Percentiles rank a stretch among this genome's conserved stretches.
phyloP scores from a whole-genome alignment of 2,329 filamentous ascomycete species.

The Cladobotryum mycophilum region DNA sequence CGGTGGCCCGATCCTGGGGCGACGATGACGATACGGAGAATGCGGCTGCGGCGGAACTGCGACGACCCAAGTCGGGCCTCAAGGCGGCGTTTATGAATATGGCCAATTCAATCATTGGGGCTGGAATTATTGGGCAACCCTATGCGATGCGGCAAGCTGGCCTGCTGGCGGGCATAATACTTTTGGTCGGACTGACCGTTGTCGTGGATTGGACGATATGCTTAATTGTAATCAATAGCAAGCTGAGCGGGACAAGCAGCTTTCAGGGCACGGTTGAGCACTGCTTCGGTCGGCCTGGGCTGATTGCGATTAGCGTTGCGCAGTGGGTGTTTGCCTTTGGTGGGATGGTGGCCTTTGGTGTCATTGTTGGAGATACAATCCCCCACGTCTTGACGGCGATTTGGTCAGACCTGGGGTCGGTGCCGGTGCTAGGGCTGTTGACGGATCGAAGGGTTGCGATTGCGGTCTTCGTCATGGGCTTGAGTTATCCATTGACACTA shows the following conservation, averaged over 20 bases:
- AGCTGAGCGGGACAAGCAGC: conserved; percentile 85
- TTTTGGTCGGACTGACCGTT: conserved; percentile 73
- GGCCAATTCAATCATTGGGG: conserved; percentile 94
- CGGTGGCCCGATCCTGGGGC: conserved; percentile 54
- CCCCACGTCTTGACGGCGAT: conserved; percentile 80
- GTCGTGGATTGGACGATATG: conserved; percentile 96
- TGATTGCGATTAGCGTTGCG: conserved; percentile 82
- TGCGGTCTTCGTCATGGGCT: conserved; percentile 74
- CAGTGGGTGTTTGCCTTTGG: conserved; percentile 99
- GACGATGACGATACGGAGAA: conserved; percentile 32
- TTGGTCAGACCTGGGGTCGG: conserved; percentile 66
- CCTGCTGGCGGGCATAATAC: conserved; percentile 68
- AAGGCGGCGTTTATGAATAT: conserved; percentile 97
- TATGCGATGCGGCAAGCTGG: conserved; percentile 96
- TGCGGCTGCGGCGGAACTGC: conserved; percentile 48
- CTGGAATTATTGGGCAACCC: conserved; percentile 74
- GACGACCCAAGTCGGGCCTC: conserved; percentile 76
- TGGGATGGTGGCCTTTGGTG: conserved; percentile 96
- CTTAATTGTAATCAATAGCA: conserved; percentile 95
- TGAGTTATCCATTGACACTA: conserved; percentile 86
- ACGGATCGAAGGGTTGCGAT: conserved; percentile 79
- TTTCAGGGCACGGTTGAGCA: conserved; percentile 95
- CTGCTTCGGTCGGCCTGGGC: conserved; percentile 82
- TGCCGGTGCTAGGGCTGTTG: conserved; percentile 75
- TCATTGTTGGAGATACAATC: conserved; percentile 95